Base-by-base conservation (phyloP, 2,329 filamentous ascomycete species). In the Curvularia sp. region DNA sequence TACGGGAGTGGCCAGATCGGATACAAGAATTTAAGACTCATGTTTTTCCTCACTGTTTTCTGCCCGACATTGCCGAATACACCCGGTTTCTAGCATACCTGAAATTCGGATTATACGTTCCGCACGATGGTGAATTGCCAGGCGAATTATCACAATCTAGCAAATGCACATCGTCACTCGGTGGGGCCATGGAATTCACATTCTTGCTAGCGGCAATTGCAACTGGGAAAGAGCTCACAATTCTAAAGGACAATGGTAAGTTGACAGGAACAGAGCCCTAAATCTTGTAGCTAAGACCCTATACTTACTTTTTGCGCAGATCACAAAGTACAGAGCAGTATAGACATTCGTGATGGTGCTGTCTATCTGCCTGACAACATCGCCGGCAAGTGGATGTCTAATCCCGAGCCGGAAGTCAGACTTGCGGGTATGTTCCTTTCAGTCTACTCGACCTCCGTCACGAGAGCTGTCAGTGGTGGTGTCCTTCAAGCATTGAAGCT, bases 381-480 rank as follows among this genome's bases (percentile, higher is more conserved):
- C 1, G 76, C 81, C 18, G 72, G 70, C n/a, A 55, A 58, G 3
- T 76, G 81, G 59, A 67, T 81, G 42, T 67, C 71, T 5, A 68
- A 77, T 49, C 66, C 64, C 8, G 73, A 76, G 9, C 70, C 76
- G 5, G 71, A 72, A 62, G 88, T 94, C 51, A 87, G 93, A 27
- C 85, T 93, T 23, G 86, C 93, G n/a, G 91, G 91, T 0, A 83
- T 97, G 36, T 92, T 92, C 27, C 83, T 97, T 12, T 83, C 97
- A 7, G 86, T 92, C 12, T 88, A 89, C 9, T 94, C 92, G 0
- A 86, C 88, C 9, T 87, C 90, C 2, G 89, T 89, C 0, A 92
- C 90, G 3, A 87, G 86, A 51, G 89, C 92, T 1, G 88, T 96
- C 51, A 88, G 88, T 0, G 69, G 78, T 0, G 82, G 80, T 9